These are phyloP conservation scores for Fusarium verticillioides DNA, from an alignment of 2,329 filamentous ascomycete genomes.

Conservation along the genomic window DNA sequence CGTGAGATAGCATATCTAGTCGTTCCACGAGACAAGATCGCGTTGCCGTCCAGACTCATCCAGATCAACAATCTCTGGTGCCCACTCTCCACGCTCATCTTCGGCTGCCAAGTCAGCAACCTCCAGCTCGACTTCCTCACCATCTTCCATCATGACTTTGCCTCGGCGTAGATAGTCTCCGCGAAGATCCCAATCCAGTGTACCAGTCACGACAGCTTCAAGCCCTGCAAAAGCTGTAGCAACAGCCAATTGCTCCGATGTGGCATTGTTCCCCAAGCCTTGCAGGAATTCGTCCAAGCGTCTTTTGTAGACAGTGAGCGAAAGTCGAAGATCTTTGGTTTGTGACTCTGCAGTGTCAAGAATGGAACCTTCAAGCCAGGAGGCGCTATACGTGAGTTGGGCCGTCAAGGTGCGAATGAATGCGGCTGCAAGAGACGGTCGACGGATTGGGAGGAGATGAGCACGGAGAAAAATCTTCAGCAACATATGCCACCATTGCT, in stretches of 20 bases:
- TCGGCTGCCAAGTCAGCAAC: conserved; percentile 64
- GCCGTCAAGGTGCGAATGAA: conserved; percentile 64
- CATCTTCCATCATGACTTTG: conserved; percentile 63
- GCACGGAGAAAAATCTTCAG: conserved; percentile 63
- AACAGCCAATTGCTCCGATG: conserved; percentile 56
- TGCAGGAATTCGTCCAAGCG: conserved; percentile 61
- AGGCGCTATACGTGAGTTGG: conserved; percentile 65
- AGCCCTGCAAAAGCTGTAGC: conserved; percentile 58
- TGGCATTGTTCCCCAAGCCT: conserved; percentile 48
- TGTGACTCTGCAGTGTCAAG: conserved; percentile 51
- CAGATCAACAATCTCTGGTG: conserved; percentile 63
- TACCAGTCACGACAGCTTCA: conserved; percentile 46
- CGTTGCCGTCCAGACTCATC: conserved; percentile 63
- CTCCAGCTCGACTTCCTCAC: conserved; percentile 60
- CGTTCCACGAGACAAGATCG: conserved; percentile 62
- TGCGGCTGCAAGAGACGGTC: conserved; percentile 57
- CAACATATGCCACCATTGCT: conserved; percentile 70
- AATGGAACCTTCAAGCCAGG: conserved; percentile 59
- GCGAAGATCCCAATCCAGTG: conserved; percentile 67
- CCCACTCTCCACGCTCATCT: conserved; percentile 65
- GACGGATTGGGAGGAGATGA: conserved; percentile 55
- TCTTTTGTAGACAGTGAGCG: conserved; percentile 65
- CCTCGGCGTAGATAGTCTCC: conserved; percentile 61
- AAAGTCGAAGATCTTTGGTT: conserved; percentile 54
- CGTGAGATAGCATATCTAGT: conserved; percentile 39